Conservation (phyloP, 192 early-diverging fungal species). For the Podochytrium sp. region DNA sequence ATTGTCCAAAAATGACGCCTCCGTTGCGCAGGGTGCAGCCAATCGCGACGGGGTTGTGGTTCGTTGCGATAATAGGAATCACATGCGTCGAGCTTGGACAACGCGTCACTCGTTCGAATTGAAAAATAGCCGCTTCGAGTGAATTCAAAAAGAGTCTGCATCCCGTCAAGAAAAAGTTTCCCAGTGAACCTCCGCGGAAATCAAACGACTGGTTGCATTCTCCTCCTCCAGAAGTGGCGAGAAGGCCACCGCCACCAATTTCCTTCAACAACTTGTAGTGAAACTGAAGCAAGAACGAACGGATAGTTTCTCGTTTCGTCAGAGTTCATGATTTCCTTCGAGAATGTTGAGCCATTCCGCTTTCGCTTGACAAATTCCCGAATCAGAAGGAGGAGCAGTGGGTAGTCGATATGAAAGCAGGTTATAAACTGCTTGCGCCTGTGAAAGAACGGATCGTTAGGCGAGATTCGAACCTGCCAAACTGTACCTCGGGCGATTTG, state of each 20-base stretch:
- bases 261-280: conserved; percentile 71
- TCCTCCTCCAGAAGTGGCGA: background rate
- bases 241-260: conserved; percentile 34
- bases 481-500: conserved; percentile 46
- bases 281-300: conserved; percentile 71
- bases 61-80: conserved; percentile 68
- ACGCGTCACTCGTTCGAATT: conserved; percentile 73
- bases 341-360: conserved; percentile 74
- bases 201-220: conserved; percentile 54
- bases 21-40: conserved; percentile 70
- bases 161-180: conserved; percentile 80
- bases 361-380: conserved; percentile 46
- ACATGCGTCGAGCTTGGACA: conserved; percentile 67
- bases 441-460: background rate
- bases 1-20: conserved; percentile 66
- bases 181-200: conserved; percentile 73
- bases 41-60: conserved; percentile 45
- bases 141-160: conserved; percentile 73
- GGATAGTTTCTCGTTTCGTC: conserved; percentile 68
- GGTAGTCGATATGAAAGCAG: conserved; percentile 73
- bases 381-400: conserved; percentile 46
- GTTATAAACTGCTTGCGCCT: conserved; percentile 67
- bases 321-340: conserved; percentile 66
- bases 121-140: conserved; percentile 71
- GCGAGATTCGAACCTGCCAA: background rate